Percentiles rank a stretch among this genome's conserved stretches.
Evolutionary conservation across 495 filamentous ascomycete genomes (phyloP).

Genomic region (Clavariopsis aquatica): DNA sequence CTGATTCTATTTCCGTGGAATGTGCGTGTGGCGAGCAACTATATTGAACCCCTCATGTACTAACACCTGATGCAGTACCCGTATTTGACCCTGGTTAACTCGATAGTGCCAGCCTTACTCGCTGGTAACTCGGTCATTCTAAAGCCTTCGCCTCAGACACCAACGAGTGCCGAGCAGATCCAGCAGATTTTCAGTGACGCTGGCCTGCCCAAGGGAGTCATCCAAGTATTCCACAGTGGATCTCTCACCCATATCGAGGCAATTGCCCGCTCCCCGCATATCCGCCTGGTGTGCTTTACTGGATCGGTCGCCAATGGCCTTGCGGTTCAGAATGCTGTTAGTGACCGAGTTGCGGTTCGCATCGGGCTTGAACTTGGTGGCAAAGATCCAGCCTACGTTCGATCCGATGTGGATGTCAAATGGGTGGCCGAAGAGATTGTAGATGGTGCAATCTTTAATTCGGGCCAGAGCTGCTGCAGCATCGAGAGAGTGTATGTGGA

Average conservation of each 20-base stretch:
- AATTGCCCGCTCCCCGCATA: constrained; percentile 69
- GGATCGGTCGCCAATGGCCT: constrained; percentile 88
- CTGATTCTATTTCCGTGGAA: constrained; percentile 95
- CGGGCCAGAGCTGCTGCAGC: constrained; percentile 93
- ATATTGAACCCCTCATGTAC: constrained; percentile 12
- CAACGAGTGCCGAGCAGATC: constrained; percentile 82
- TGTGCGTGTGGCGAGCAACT: constrained; percentile 53
- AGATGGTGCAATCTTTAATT: constrained; percentile 94
- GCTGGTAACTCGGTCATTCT: constrained; percentile 86
- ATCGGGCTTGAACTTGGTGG: constrained; percentile 89
- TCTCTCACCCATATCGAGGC: constrained; percentile 68
- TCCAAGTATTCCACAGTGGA: constrained; percentile 89
- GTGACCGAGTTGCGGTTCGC: constrained; percentile 70
- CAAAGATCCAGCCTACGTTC: constrained; percentile 89
- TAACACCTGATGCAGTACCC: constrained; percentile 65
- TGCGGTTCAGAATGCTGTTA: constrained; percentile 78
- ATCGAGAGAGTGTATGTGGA: constrained; percentile 92
- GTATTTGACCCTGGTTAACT: constrained; percentile 88
- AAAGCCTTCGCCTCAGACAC: constrained; percentile 92
- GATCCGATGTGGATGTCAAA: constrained; percentile 78
- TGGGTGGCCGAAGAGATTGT: constrained; percentile 94
- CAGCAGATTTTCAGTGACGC: constrained; percentile 72
- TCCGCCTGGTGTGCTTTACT: constrained; percentile 83
- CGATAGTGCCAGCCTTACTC: constrained; percentile 81
- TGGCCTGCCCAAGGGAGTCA: constrained; percentile 74